A percentile compares a stretch with the other conserved stretches of the same genome.
Conservation (phyloP, 1,284 basidiomycete genomes). For the Ganoderma meredithae region DNA sequence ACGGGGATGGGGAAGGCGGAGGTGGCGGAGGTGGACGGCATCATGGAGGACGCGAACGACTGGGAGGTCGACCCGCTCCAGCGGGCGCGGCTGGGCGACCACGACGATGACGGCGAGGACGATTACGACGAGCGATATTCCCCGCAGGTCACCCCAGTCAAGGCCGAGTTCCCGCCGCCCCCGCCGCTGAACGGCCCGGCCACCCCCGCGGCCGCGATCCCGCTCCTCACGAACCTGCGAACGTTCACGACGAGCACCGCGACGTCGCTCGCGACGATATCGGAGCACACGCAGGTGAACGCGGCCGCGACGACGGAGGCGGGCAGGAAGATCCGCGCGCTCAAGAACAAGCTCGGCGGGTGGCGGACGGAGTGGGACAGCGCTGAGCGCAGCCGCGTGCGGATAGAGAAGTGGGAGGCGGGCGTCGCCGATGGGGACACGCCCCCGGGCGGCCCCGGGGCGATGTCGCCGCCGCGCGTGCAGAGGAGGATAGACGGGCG, state of each 20-base stretch:
- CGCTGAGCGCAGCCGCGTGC: conserved; percentile 75
- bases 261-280: conserved; percentile 76
- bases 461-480: conserved; percentile 38
- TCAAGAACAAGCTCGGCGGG: conserved; percentile 81
- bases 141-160: conserved; percentile 47
- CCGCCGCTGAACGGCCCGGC: conserved; percentile 53
- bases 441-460: conserved; percentile 33
- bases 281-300: conserved; percentile 87
- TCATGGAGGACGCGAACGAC: conserved; percentile 60
- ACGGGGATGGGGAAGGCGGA: conserved; percentile 26
- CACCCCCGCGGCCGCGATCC: conserved; percentile 57
- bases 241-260: conserved; percentile 75
- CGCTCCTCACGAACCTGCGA: conserved; percentile 73
- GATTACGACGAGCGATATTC: conserved; percentile 25
- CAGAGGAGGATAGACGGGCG: conserved; percentile 65
- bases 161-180: conserved; percentile 57
- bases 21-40: conserved; percentile 43
- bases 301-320: conserved; percentile 83
- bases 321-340: conserved; percentile 79
- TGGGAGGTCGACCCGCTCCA: conserved; percentile 68
- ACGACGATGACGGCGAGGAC: conserved; percentile 49
- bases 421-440: conserved; percentile 49
- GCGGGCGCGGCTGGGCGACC: conserved; percentile 49
- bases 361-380: conserved; percentile 83
- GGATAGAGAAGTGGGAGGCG: conserved; percentile 81